phyloP scores from a whole-genome alignment of 2,329 filamentous ascomycete species.

The Macroventuria anomochaeta region DNA sequence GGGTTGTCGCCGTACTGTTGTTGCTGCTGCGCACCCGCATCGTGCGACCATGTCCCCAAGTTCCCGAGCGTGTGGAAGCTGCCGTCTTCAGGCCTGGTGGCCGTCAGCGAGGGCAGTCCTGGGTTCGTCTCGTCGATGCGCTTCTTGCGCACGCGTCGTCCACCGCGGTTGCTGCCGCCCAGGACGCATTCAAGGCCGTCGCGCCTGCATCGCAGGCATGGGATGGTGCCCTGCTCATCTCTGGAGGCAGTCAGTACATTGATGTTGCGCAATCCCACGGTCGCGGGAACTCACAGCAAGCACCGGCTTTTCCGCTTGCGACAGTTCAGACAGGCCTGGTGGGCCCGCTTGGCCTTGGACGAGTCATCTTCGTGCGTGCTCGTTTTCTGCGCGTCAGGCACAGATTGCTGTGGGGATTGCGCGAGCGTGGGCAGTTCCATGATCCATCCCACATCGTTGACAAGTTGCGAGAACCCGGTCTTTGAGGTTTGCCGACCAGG shows the following conservation, averaged over 20 bases:
- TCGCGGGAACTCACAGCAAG: conserved; percentile 40
- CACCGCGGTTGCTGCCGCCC: conserved; percentile 65
- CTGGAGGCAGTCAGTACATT: conserved; percentile 23
- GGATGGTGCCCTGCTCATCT: conserved; percentile 58
- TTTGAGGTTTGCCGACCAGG: no score
- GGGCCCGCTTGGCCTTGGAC: conserved; percentile 30
- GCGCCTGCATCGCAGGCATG: conserved; percentile 64
- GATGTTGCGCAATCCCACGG: conserved; percentile 3
- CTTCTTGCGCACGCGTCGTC: conserved; percentile 63
- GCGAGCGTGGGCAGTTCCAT: conserved; percentile 6
- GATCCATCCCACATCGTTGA: conserved; percentile 13
- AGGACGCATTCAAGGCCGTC: conserved; percentile 66
- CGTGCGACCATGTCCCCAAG: conserved; percentile 46
- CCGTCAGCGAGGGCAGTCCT: conserved; percentile 33
- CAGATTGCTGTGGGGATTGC: conserved; percentile 16
- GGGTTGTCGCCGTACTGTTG: conserved; percentile 24
- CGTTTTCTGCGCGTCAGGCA: conserved; percentile 11
- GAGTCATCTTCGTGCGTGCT: conserved; percentile 23
- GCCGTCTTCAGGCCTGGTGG: conserved; percentile 42
- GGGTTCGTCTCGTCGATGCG: conserved; percentile 24
- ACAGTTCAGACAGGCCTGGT: conserved; percentile 44
- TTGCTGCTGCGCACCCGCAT: conserved; percentile 25
- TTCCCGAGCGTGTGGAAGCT: conserved; percentile 47
- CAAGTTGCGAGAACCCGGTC: no score
- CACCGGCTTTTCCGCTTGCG: conserved; percentile 50